Conservation (phyloP, 345 rosid genomes). For the Linum tenue region DNA sequence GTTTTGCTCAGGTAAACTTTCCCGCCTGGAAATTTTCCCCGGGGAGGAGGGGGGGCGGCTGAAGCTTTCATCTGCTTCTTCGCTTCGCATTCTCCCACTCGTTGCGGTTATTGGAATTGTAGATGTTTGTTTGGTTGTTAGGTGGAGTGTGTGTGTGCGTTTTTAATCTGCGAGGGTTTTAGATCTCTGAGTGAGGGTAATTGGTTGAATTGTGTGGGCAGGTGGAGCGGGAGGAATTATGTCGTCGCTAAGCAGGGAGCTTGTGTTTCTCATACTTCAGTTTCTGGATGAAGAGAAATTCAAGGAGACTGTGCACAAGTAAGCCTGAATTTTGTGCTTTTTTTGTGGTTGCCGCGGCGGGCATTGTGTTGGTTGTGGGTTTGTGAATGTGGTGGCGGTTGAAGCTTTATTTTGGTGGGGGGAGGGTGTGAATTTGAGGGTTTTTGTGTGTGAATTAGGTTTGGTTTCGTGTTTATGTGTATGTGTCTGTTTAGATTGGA, state of each 20-base stretch:
- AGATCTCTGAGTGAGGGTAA: background rate
- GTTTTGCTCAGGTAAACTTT: background rate
- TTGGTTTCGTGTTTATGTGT: background rate
- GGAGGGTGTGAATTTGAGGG: background rate
- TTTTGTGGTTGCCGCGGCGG: background rate
- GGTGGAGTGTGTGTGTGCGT: background rate
- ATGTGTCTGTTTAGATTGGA: background rate
- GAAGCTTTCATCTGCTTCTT: background rate
- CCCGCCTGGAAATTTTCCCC: background rate
- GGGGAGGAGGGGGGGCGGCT: background rate
- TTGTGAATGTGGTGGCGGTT: background rate
- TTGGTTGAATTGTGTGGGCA: background rate
- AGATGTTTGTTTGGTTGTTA: background rate
- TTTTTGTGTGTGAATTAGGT: background rate
- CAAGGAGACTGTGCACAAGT: slow-evolving; percentile 7
- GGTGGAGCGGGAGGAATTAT: background rate
- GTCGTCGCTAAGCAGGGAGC: slow-evolving; percentile 2
- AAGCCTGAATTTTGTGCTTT: background rate
- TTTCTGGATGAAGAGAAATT: slow-evolving; percentile 3
- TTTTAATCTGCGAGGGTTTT: background rate
- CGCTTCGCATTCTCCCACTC: background rate
- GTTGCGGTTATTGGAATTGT: background rate
- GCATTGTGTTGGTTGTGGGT: background rate
- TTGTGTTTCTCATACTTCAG: slow-evolving; percentile 5
- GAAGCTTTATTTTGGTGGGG: background rate